Conservation (phyloP, 169 alveolate genomes). For the Miamiensis avidus region DNA sequence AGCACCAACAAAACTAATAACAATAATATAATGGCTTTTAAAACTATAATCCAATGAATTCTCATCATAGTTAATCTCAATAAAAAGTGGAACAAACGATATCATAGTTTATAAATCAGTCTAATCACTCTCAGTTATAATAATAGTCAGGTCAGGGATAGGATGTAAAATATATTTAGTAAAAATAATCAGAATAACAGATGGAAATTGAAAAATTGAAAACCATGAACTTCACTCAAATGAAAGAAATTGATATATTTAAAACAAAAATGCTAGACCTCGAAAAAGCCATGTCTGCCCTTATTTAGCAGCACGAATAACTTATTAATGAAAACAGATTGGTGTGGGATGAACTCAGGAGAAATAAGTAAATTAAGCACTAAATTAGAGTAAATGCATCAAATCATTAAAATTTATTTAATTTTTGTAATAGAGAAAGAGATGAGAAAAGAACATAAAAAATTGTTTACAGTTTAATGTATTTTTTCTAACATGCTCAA, state of each 20-base stretch:
- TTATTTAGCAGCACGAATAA: not conserved
- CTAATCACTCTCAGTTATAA: no score
- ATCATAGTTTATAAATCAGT: no score
- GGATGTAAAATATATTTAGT: not conserved
- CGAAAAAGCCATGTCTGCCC: constrained; percentile 10
- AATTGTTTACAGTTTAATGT: not conserved
- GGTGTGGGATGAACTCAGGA: constrained; percentile 11
- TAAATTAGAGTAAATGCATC: no score
- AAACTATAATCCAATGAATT: no score
- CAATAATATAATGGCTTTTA: no score
- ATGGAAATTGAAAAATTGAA: not conserved
- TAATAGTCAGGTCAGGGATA: not conserved
- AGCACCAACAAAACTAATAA: no score
- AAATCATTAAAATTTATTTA: no score
- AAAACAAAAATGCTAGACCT: constrained; percentile 5
- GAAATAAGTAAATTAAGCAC: constrained; percentile 16
- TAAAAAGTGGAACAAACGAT: no score
- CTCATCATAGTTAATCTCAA: no score
- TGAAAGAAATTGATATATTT: constrained; percentile 1
- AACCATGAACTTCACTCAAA: not conserved
- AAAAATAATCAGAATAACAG: not conserved
- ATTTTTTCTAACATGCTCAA: no score
- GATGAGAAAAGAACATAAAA: not conserved
- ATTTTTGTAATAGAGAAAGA: not conserved
- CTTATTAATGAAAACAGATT: constrained; percentile 7